A percentile compares a stretch with the other conserved stretches of the same genome.
Evolutionary conservation across 2,329 filamentous ascomycete species (phyloP).

Genomic region (Rhexocercosporidium sp.): DNA sequence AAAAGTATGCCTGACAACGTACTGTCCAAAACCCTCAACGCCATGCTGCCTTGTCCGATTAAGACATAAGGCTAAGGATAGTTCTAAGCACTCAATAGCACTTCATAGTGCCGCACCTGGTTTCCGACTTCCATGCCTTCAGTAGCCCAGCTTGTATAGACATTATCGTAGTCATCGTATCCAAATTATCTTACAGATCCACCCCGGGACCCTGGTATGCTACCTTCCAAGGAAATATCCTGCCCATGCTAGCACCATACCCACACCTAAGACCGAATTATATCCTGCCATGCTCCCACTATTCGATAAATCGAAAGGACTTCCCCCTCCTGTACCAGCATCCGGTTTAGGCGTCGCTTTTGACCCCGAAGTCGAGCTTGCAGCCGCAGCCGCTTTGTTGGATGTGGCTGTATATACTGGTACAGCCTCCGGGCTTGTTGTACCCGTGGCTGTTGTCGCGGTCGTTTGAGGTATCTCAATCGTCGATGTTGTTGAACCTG

Average conservation of each 20-base stretch:
- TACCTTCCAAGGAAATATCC: slow-evolving; percentile 28
- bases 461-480: slow-evolving; percentile 10
- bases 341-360: slow-evolving; percentile 13
- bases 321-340: slow-evolving; percentile 31
- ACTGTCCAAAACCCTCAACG: slow-evolving; percentile 5
- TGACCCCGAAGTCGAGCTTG: slow-evolving; percentile 14
- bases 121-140: not conserved
- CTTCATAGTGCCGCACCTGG: not conserved
- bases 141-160: slow-evolving; percentile 19
- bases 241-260: slow-evolving; percentile 20
- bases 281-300: slow-evolving; percentile 17
- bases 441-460: slow-evolving; percentile 14
- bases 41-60: slow-evolving; percentile 1
- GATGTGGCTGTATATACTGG: slow-evolving; percentile 4
- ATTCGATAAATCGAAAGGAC: slow-evolving; percentile 36
- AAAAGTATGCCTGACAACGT: not conserved
- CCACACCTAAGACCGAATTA: slow-evolving; percentile 18
- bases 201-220: slow-evolving; percentile 20
- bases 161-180: slow-evolving; percentile 27
- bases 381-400: slow-evolving; percentile 10
- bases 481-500: slow-evolving; percentile 12
- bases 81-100: not conserved
- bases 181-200: slow-evolving; percentile 15
- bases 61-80: not conserved
- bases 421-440: slow-evolving; percentile 7